Evolutionary conservation across 148 eudicot genomes (phyloP), one percentile per base, ranked within the genome.

Genomic region (Dysphania ambrosioides): DNA sequence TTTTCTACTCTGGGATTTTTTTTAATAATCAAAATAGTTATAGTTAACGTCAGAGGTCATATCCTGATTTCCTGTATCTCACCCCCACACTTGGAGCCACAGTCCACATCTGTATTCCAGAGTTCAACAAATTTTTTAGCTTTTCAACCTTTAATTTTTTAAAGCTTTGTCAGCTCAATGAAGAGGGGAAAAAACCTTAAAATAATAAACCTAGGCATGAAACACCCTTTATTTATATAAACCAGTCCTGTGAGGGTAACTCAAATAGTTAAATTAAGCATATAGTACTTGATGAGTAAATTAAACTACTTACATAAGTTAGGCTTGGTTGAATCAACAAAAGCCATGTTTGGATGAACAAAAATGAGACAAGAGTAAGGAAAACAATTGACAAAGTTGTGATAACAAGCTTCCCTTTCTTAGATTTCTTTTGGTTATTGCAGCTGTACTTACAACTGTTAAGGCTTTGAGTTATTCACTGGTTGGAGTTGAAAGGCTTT

Each of bases 31-130:
- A n/a, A n/a, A n/a, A n/a, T n/a, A n/a, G n/a, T n/a, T n/a, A n/a
- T n/a, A n/a, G n/a, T n/a, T n/a, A n/a, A n/a, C n/a, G n/a, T n/a
- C 91, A 88, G 6, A 84, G 70, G 1, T 65, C 72, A 2, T 59
- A 8, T 5, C 73, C 84, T 27, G 91, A 80, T n/a, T 70, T n/a
- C n/a, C n/a, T n/a, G n/a, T n/a, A n/a, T n/a, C n/a, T n/a, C n/a
- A n/a, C n/a, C n/a, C n/a, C n/a, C n/a, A n/a, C n/a, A n/a, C n/a
- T n/a, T n/a, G n/a, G n/a, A n/a, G n/a, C n/a, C n/a, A n/a, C n/a
- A n/a, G 9, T 47, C 63, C 3, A 18, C 8, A 68, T 16, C 60
- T 61, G 56, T 51, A 24, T 18, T 4, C 41, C 60, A 81, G 80
- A 63, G 18, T n/a, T 64, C 51, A 44, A 78, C 65, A 79, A 65